These are phyloP conservation scores for Daedaleopsis nitida DNA, from an alignment of 768 basidiomycete species.

Conservation along the genomic window DNA sequence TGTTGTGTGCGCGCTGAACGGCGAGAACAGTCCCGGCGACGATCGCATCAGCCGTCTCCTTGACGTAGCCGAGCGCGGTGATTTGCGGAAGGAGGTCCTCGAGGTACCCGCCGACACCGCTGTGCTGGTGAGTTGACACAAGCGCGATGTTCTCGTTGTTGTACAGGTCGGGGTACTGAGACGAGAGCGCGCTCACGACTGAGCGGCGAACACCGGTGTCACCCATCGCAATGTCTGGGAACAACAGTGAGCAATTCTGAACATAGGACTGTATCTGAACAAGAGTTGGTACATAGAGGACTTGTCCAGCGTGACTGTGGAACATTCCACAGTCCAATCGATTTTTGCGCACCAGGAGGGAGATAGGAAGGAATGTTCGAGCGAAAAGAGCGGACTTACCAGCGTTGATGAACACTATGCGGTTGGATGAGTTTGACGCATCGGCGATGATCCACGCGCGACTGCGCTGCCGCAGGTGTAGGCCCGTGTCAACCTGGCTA, in stretches of 20 bases:
- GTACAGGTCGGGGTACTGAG: slow-evolving; percentile 64
- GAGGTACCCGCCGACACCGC: slow-evolving; percentile 78
- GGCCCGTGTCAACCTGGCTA: slow-evolving; percentile 67
- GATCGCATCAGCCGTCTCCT: slow-evolving; percentile 71
- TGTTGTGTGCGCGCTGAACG: slow-evolving; percentile 66
- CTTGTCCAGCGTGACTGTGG: no score
- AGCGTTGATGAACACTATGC: slow-evolving; percentile 77
- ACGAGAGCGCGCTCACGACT: slow-evolving; percentile 59
- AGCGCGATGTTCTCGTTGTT: slow-evolving; percentile 73
- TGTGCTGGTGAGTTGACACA: slow-evolving; percentile 74
- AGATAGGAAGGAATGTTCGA: no score
- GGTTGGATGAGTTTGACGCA: slow-evolving; percentile 51
- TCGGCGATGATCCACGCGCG: slow-evolving; percentile 79
- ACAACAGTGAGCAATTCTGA: no score
- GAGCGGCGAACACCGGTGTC: slow-evolving; percentile 74
- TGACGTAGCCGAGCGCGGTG: slow-evolving; percentile 73
- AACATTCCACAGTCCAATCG: no score
- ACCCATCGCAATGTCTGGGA: slow-evolving; percentile 76
- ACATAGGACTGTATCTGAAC: no score
- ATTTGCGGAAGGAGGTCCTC: slow-evolving; percentile 80
- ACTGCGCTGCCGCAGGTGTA: slow-evolving; percentile 79
- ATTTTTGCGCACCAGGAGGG: no score
- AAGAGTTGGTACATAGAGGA: no score
- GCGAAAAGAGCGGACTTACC: slow-evolving; percentile 38
- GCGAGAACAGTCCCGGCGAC: slow-evolving; percentile 69